These are phyloP conservation scores for Agaricus blazei DNA, from an alignment of 768 basidiomycete genomes.

Conservation along the genomic window DNA sequence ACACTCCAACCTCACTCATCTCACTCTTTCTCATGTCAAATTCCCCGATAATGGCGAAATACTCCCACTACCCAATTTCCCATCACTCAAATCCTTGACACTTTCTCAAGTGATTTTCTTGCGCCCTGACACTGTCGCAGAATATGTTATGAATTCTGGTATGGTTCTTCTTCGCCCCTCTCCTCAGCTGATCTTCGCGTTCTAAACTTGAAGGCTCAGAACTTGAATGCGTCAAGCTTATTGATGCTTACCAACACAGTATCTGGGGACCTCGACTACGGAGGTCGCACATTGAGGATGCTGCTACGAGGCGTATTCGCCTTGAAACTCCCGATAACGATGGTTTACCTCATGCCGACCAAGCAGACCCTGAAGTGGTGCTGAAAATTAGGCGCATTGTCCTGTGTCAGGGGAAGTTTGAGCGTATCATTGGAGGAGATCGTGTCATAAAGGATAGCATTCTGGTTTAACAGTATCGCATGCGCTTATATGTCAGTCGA, in stretches of 20 bases:
- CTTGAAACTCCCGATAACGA: background rate
- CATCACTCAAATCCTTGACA: slow-evolving; percentile 35
- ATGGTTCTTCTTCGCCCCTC: background rate
- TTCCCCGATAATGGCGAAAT: slow-evolving; percentile 12
- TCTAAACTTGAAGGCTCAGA: slow-evolving; percentile 10
- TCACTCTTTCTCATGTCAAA: slow-evolving; percentile 42
- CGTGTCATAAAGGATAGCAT: slow-evolving; percentile 23
- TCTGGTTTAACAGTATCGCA: slow-evolving; percentile 11
- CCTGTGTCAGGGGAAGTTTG: slow-evolving; percentile 45
- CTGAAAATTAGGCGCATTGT: slow-evolving; percentile 35
- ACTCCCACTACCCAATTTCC: slow-evolving; percentile 24
- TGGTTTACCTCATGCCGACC: background rate
- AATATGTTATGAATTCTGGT: slow-evolving; percentile 17
- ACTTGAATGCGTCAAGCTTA: slow-evolving; percentile 34
- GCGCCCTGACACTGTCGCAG: slow-evolving; percentile 31
- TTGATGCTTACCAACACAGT: slow-evolving; percentile 51
- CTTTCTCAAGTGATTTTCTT: slow-evolving; percentile 48
- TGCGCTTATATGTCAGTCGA: too few species aligned
- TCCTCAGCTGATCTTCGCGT: background rate
- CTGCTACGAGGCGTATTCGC: slow-evolving; percentile 15
- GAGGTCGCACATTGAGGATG: slow-evolving; percentile 41
- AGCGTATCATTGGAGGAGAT: slow-evolving; percentile 51
- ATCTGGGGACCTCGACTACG: slow-evolving; percentile 57
- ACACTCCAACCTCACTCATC: slow-evolving; percentile 40
- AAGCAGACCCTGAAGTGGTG: slow-evolving; percentile 12